These are phyloP conservation scores for Yarrowia hollandica DNA, from an alignment of 805 yeast genomes.

Conservation along the genomic window DNA sequence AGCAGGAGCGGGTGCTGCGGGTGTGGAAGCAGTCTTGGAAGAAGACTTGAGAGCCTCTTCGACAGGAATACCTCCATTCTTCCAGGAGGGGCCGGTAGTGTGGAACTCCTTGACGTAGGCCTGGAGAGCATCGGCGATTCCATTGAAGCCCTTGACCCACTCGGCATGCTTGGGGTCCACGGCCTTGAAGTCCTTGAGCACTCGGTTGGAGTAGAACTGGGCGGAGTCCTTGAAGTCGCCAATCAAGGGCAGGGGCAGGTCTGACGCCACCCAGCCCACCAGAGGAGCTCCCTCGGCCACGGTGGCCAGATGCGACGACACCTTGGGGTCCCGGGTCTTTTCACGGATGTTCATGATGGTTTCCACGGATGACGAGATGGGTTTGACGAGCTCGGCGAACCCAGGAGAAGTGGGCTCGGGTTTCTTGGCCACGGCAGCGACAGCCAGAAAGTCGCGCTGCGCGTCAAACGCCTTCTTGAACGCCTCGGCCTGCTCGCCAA, in stretches of 20 bases:
- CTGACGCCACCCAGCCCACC: constrained; percentile 83
- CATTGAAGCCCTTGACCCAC: constrained; percentile 74
- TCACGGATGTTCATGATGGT: constrained; percentile 69
- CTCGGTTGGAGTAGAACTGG: constrained; percentile 90
- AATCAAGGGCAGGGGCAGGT: constrained; percentile 66
- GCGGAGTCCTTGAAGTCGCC: constrained; percentile 88
- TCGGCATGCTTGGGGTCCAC: constrained; percentile 65
- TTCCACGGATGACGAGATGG: constrained; percentile 63
- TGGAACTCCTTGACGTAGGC: constrained; percentile 74
- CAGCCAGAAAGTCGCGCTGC: constrained; percentile 59
- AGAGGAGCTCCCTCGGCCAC: constrained; percentile 88
- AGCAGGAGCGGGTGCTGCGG: constrained; percentile 46
- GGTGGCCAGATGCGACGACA: constrained; percentile 72
- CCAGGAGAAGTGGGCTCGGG: constrained; percentile 59
- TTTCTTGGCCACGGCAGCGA: constrained; percentile 61
- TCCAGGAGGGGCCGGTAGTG: constrained; percentile 84
- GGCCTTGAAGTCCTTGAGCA: constrained; percentile 80
- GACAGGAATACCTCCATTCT: constrained; percentile 58
- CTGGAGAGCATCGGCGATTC: constrained; percentile 67
- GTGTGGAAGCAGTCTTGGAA: constrained; percentile 36
- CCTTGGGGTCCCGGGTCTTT: constrained; percentile 64
- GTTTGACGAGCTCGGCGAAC: constrained; percentile 59
- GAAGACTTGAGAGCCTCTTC: constrained; percentile 47
- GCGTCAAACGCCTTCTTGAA: constrained; percentile 53
- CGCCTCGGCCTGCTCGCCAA: constrained; percentile 49